Conservation (phyloP, 2,329 filamentous ascomycete genomes). For the Colletotrichum kahawae region DNA sequence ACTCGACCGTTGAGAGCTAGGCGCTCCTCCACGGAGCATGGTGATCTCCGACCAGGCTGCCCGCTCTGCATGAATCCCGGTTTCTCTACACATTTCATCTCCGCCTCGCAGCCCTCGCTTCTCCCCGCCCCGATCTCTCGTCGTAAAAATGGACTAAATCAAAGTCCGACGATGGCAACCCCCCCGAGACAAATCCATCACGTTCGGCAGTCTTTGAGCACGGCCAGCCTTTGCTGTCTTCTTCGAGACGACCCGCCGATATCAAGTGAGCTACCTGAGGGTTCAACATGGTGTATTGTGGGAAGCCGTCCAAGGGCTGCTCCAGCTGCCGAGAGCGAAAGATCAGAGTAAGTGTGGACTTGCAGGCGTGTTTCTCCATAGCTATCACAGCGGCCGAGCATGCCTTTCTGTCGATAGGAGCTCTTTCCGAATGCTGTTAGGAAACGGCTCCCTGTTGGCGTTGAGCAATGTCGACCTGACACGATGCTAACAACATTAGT, state of each 20-base stretch:
- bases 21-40: neutral
- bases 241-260: neutral
- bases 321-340: constrained; percentile 61
- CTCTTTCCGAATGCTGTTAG: neutral
- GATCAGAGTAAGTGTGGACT: constrained; percentile 51
- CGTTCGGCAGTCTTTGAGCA: neutral
- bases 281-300: constrained; percentile 58
- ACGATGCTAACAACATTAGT: constrained; percentile 39
- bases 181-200: neutral
- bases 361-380: neutral
- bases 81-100: neutral
- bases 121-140: neutral
- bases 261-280: neutral
- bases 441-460: neutral
- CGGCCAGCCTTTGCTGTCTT: neutral
- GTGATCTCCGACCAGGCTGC: neutral
- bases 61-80: neutral
- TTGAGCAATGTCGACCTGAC: neutral
- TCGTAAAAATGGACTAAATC: neutral
- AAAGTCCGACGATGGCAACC: neutral
- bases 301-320: constrained; percentile 62
- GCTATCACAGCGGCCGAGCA: neutral
- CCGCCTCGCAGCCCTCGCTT: neutral
- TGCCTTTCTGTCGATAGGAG: neutral
- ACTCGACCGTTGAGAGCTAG: neutral